Base-by-base conservation (phyloP, 2,329 filamentous ascomycete genomes). In the Pyricularia pennisetigena region DNA sequence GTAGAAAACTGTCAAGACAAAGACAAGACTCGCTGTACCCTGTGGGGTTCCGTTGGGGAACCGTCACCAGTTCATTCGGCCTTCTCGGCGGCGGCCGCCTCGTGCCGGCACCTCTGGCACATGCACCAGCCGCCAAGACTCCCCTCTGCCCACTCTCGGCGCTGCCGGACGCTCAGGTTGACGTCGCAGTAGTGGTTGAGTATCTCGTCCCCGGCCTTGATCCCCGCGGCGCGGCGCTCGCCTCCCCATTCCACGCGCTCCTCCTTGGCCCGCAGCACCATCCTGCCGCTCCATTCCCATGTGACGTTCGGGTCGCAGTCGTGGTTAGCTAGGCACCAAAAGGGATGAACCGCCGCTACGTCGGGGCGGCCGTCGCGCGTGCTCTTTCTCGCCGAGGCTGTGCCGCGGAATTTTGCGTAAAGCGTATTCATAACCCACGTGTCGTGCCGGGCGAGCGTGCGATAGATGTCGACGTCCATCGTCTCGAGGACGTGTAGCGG, bases 291-390 rank as follows among this genome's bases (percentile, higher is more conserved):
- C 92, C 94, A 97, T 74, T 97, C 92, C 95, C 95, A 99, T 3
- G 86, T 86, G 57, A 98, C 93, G 77, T 97, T 97, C 9, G 95
- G 95, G 75, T 97, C 89, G 79, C 95, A 99, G 76, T 93, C 93
- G 77, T 99, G 95, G 75, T 99, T 99, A 30, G 94, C 94, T 32
- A 98, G 83, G 78, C 94, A 98, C 93, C 95, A 99, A 73, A 97
- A 88, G 1, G 94, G 93, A 79, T 98, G 94, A 30, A 98, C 94
- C 30, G 94, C 94, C 30, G 92, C 93, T 4, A 97, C 90, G 74
- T 98, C 95, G 0, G 95, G 94, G 10, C 92, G 87, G 3, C 93
- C 92, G 71, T 94, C 91, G 72, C 86, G 86, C 0, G 84, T 85
- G 70, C 87, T 93, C 72, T 95, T 89, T 57, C 92, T 86, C 4